Conservation (phyloP, 805 yeast species). For the Saccharomycopsis capsularis region DNA sequence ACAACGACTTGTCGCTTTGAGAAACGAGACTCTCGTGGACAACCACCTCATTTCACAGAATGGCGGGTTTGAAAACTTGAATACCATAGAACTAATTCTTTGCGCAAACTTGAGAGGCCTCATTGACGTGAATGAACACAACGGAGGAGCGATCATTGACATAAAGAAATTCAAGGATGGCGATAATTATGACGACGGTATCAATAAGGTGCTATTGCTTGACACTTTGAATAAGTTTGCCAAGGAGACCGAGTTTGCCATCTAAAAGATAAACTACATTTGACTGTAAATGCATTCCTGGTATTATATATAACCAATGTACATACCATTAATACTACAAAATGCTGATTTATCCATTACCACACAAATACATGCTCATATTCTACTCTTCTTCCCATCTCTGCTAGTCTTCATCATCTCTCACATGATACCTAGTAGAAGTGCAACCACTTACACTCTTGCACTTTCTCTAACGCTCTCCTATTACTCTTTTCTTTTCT, state of each 20-base stretch:
- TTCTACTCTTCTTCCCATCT: no score
- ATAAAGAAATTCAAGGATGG: constrained; percentile 6
- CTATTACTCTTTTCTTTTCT: no score
- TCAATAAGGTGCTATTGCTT: no score
- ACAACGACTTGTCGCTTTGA: constrained; percentile 6
- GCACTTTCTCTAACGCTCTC: no score
- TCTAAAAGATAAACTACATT: background rate
- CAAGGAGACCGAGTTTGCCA: constrained; percentile 5
- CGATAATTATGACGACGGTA: constrained; percentile 9
- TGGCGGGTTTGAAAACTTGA: constrained; percentile 14
- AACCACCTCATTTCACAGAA: constrained; percentile 6
- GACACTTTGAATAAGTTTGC: no score
- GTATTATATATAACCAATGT: background rate
- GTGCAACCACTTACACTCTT: no score
- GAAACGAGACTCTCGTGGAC: constrained; percentile 17
- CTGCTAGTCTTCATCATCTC: no score
- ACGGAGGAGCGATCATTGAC: background rate
- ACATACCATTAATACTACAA: background rate
- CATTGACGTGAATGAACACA: constrained; percentile 2
- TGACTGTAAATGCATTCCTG: no score
- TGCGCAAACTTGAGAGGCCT: constrained; percentile 17
- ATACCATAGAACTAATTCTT: constrained; percentile 10
- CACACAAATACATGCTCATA: no score
- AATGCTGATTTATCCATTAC: no score
- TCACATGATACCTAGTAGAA: no score